Evolutionary conservation across 208 protist species (phyloP).

Genomic region (Acanthamoeba lenticulata): DNA sequence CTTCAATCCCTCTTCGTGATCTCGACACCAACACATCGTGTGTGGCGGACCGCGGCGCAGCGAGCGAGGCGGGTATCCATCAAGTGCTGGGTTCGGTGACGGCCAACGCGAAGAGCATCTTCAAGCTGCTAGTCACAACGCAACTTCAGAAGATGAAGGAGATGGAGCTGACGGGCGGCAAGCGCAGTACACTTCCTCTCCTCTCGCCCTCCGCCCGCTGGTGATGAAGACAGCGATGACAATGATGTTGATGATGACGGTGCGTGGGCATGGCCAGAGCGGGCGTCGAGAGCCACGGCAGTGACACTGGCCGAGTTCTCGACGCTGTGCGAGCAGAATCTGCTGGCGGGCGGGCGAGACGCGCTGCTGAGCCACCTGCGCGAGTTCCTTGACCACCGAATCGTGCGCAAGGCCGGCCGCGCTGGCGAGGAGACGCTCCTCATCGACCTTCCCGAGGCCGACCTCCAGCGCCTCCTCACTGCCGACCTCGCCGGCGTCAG

Average conservation of each 20-base stretch:
- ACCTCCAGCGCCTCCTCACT: background rate
- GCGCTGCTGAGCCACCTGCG: background rate
- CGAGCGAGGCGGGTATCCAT: constrained; percentile 17
- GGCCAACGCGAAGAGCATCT: constrained; percentile 7
- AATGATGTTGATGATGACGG: too few relatives aligned
- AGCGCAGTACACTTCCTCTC: background rate
- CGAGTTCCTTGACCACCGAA: constrained; percentile 50
- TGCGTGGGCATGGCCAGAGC: background rate
- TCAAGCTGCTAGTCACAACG: constrained; percentile 41
- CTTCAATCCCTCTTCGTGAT: background rate
- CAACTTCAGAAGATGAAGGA: constrained; percentile 52
- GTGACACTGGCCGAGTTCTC: constrained; percentile 59
- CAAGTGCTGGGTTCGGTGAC: constrained; percentile 23
- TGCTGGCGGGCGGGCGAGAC: constrained; percentile 25
- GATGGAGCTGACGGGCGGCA: background rate
- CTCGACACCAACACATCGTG: background rate
- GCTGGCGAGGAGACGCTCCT: background rate
- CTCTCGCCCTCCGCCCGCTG: background rate
- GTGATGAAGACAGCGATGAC: too few relatives aligned
- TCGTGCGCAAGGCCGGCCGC: constrained; percentile 14
- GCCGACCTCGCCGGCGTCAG: background rate
- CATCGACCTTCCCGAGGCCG: constrained; percentile 41
- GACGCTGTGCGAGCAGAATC: constrained; percentile 38
- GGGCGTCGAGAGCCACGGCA: background rate
- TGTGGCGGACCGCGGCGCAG: background rate